Percentiles rank a stretch among this genome's conserved stretches.
Evolutionary conservation across 2,329 filamentous ascomycete species (phyloP).

Genomic region (Pestalotiopsis sp.): DNA sequence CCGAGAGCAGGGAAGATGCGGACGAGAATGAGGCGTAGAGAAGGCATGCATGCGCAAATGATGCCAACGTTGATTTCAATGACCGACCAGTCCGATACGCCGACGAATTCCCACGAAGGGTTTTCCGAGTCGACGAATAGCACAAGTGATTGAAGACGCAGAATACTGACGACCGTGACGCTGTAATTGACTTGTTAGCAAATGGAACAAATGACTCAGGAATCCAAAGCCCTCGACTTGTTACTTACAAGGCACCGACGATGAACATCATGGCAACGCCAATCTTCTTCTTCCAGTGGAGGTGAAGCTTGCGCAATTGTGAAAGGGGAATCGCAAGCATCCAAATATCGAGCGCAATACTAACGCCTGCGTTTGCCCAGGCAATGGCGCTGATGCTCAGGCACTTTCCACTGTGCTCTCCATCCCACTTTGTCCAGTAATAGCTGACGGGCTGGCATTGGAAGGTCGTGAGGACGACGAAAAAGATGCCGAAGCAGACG

Average conservation of each 20-base stretch:
- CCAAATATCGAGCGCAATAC: slow-evolving; percentile 41
- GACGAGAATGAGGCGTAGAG: slow-evolving; percentile 10
- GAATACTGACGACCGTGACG: slow-evolving; percentile 15
- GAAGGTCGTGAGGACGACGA: slow-evolving; percentile 33
- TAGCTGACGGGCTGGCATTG: slow-evolving; percentile 40
- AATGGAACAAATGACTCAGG: slow-evolving; percentile 30
- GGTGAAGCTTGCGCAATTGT: slow-evolving; percentile 37
- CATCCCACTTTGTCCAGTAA: slow-evolving; percentile 43
- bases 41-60: slow-evolving; percentile 6
- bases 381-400: slow-evolving; percentile 38
- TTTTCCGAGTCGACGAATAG: slow-evolving; percentile 12
- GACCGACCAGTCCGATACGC: slow-evolving; percentile 13
- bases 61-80: slow-evolving; percentile 15
- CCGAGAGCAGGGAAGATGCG: slow-evolving; percentile 17
- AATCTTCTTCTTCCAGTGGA: slow-evolving; percentile 49
- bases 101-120: slow-evolving; percentile 13
- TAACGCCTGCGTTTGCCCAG: slow-evolving; percentile 43
- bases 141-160: slow-evolving; percentile 15
- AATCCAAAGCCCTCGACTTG: slow-evolving; percentile 30
- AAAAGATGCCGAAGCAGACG: slow-evolving; percentile 28
- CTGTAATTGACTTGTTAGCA: slow-evolving; percentile 12
- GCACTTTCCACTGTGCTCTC: slow-evolving; percentile 38
- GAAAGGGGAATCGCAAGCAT: slow-evolving; percentile 43
- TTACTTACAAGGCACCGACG: slow-evolving; percentile 37
- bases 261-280: slow-evolving; percentile 42